phyloP scores from a whole-genome alignment of 2,329 filamentous ascomycete species.

The Aspergillus tamarii region DNA sequence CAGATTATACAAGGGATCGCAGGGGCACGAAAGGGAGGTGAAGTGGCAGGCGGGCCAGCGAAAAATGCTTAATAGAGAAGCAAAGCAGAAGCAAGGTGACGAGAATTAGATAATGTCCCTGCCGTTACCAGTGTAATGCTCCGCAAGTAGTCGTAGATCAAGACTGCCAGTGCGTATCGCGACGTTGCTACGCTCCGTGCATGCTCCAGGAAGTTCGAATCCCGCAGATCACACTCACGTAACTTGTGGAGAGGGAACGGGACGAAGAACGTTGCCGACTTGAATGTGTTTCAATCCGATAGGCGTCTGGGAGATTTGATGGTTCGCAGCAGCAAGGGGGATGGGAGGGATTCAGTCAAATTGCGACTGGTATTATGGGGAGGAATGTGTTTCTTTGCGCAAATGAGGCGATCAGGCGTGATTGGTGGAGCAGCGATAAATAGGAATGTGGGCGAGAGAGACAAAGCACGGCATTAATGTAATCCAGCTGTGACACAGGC shows the following conservation, averaged over 20 bases:
- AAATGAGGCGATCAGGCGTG: slow-evolving; percentile 29
- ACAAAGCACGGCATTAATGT: slow-evolving; percentile 41
- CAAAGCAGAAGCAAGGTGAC: slow-evolving; percentile 38
- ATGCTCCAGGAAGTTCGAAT: slow-evolving; percentile 45
- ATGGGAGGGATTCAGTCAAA: slow-evolving; percentile 27
- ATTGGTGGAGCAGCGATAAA: slow-evolving; percentile 38
- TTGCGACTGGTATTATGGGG: slow-evolving; percentile 28
- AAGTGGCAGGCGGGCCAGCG: slow-evolving; percentile 23
- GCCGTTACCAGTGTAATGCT: slow-evolving; percentile 37
- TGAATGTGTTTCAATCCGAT: slow-evolving; percentile 26
- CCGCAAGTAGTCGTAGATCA: slow-evolving; percentile 31
- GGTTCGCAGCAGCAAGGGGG: slow-evolving; percentile 39
- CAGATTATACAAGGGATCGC: slow-evolving; percentile 34
- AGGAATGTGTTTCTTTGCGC: slow-evolving; percentile 40
- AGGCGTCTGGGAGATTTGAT: slow-evolving; percentile 33
- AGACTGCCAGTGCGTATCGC: slow-evolving; percentile 33
- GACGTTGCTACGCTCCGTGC: slow-evolving; percentile 46
- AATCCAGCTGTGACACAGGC: slow-evolving; percentile 42
- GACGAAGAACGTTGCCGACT: slow-evolving; percentile 26
- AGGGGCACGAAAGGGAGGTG: slow-evolving; percentile 31
- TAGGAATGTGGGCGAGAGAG: slow-evolving; percentile 39
- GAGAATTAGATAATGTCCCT: slow-evolving; percentile 35
- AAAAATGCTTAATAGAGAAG: slow-evolving; percentile 31
- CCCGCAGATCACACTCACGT: slow-evolving; percentile 42
- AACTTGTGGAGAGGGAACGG: slow-evolving; percentile 33